Evolutionary conservation across 2,329 filamentous ascomycete genomes (phyloP), one percentile per base, ranked within the genome.

Genomic region (Colletotrichum camelliae): DNA sequence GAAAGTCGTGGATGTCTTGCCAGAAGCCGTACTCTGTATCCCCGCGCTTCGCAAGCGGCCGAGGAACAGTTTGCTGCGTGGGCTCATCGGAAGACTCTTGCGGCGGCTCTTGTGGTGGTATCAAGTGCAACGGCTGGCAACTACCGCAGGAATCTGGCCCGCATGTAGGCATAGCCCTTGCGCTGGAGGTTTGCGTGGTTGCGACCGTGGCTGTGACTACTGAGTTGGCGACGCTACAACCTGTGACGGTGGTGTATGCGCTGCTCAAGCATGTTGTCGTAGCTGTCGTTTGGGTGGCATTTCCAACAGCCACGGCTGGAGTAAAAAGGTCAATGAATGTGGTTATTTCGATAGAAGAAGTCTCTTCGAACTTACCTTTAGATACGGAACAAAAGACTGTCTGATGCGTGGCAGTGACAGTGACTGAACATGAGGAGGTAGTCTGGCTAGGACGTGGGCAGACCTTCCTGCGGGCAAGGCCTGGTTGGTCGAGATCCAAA

Each of bases 371-470:
- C 60, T 43, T 24, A 76, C 74, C 64, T 33, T 52, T 31, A n/a
- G 71, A 74, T 12, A 70, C 43, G 4, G 74, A 74, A 55, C 70
- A 76, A 48, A 76, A 76, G 2, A 61, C 70, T 9, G 70, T 76
- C 29, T 48, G 70, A 48, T 73, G 67, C n/a, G 74, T 74, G 5
- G 74, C 74, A 7, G 70, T 76, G n/a, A 70, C 71, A 8, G 71
- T 74, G 9, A 64, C 31, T 10, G 66, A 70, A 16, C 71, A 74
- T 7, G 71, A 73, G 5, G 71, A 70, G 7, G 71, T 64, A 16
- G 71, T 57, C 4, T 24, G 31, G 31, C 33, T 62, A 21, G 61
- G 61, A n/a, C 33, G 61, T 35, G 61, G 58, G 58, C 58, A 61
- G 29, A 33, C 27, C 29, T 61, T 33, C 7, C 58, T 61, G 58